A percentile compares a stretch with the other conserved stretches of the same genome.
Evolutionary conservation across 805 yeast genomes (phyloP).

Genomic region (Saccharomycopsis sp.): DNA sequence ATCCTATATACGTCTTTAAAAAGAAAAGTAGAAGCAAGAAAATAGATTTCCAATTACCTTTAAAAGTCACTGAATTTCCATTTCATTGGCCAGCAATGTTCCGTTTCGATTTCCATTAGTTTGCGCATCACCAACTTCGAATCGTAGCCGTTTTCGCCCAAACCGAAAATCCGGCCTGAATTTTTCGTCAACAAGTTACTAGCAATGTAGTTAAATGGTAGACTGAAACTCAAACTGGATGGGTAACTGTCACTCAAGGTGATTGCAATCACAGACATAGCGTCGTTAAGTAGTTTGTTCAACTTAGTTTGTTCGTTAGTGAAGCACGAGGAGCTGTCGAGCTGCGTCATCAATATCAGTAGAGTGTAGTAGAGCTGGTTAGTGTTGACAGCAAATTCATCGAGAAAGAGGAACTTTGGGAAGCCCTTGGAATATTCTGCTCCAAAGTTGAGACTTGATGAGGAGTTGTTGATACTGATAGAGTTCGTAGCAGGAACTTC

Average conservation of each 20-base stretch:
- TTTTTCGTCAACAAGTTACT: slow-evolving; percentile 15
- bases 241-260: slow-evolving; percentile 6
- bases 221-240: slow-evolving; percentile 4
- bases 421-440: slow-evolving; percentile 3
- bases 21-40: neutral
- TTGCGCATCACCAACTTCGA: slow-evolving; percentile 12
- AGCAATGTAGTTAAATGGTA: slow-evolving; percentile 12
- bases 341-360: neutral
- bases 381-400: slow-evolving; percentile 14
- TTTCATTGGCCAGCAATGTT: slow-evolving; percentile 15
- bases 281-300: slow-evolving; percentile 8
- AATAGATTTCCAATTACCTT: neutral
- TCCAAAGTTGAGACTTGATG: neutral
- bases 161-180: neutral
- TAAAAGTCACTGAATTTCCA: slow-evolving; percentile 21
- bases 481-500: neutral
- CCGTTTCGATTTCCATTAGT: slow-evolving; percentile 9
- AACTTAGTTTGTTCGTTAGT: slow-evolving; percentile 4
- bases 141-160: slow-evolving; percentile 9
- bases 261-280: slow-evolving; percentile 12
- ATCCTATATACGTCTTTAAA: no score
- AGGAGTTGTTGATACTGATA: neutral
- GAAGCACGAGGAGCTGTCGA: neutral
- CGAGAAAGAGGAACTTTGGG: slow-evolving; percentile 13
- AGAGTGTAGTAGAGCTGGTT: neutral